phyloP scores from a whole-genome alignment of 495 filamentous ascomycete species.

The Lasiosphaeria hispida region DNA sequence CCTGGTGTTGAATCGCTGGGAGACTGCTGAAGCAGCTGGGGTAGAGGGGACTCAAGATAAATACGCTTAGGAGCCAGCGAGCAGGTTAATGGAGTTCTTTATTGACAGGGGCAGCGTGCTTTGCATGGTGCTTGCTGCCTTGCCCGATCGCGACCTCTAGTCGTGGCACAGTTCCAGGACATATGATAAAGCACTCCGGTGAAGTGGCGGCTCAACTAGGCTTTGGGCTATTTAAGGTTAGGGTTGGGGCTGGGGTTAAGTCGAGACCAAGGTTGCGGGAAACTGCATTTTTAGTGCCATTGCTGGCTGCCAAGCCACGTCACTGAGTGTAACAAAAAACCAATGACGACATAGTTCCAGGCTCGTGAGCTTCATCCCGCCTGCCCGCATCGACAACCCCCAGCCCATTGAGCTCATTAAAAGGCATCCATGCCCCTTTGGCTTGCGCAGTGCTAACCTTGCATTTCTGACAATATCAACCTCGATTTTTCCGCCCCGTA shows the following conservation, averaged over 20 bases:
- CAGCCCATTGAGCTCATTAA: not conserved
- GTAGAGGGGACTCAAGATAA: not conserved
- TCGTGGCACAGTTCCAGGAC: no score
- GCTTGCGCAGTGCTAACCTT: not conserved
- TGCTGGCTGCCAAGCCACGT: constrained; percentile 3
- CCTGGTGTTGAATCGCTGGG: not conserved
- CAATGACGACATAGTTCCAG: constrained; percentile 21
- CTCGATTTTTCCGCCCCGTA: not conserved
- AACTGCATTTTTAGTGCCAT: not conserved
- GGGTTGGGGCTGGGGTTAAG: no score
- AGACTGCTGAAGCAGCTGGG: not conserved
- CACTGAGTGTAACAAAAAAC: constrained; percentile 7
- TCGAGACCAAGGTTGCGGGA: no score
- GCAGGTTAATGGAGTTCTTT: no score
- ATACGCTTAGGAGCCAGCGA: no score
- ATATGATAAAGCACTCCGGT: no score
- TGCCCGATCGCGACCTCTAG: no score
- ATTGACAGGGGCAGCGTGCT: no score
- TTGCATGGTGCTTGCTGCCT: no score
- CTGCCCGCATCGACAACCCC: not conserved
- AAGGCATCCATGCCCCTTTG: not conserved
- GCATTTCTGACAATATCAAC: not conserved
- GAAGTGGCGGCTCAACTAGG: no score
- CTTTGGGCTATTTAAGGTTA: no score
- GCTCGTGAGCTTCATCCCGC: not conserved